Base-by-base conservation (phyloP, 768 basidiomycete species). In the Hydnomerulius pinastri region DNA sequence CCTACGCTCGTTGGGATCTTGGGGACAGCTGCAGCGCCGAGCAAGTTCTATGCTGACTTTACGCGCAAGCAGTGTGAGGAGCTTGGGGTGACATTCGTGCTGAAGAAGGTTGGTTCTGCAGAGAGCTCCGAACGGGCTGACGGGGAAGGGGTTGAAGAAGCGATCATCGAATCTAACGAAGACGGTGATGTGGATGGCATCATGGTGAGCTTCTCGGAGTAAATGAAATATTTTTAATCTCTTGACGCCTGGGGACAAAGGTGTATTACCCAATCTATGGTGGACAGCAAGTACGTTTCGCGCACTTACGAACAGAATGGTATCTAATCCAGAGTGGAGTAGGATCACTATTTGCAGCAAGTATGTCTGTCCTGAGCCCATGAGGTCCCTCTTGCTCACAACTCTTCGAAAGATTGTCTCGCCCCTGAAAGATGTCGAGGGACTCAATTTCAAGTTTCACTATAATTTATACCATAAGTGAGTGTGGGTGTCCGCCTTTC, bases 341-440 rank as follows among this genome's bases (percentile, higher is more conserved):
- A 98, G 86, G 97, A 98, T 65, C 92, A 96, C 64, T 99, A 99
- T 68, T 75, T 99, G 48, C 97, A 99, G 69, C 96, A 98, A 75
- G 89, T 86, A 58, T n/a, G n/a, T n/a, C n/a, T n/a, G n/a, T n/a
- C n/a, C n/a, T n/a, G n/a, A 53, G 71, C 12, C 13, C 25, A 17
- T 23, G 32, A 43, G 36, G 36, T 37, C 6, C 25, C 18, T 28
- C 35, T 24, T 33, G 4, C 51, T 52, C 23, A 55, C 36, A 48
- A 29, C 43, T 28, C 21, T 41, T 30, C 30, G 45, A 21, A 46
- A 91, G 89, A 83, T 98, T 48, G 94, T 99, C 6, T 94, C 92
- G 0, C 94, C 97, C 2, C 79, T 88, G 56, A 99, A 99, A 72
- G 97, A 99, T 59, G 97, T 99, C 53, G 97, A 99, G 71, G 96